Evolutionary conservation across 345 rosid species (phyloP).

Genomic region (Excoecaria agallocha): DNA sequence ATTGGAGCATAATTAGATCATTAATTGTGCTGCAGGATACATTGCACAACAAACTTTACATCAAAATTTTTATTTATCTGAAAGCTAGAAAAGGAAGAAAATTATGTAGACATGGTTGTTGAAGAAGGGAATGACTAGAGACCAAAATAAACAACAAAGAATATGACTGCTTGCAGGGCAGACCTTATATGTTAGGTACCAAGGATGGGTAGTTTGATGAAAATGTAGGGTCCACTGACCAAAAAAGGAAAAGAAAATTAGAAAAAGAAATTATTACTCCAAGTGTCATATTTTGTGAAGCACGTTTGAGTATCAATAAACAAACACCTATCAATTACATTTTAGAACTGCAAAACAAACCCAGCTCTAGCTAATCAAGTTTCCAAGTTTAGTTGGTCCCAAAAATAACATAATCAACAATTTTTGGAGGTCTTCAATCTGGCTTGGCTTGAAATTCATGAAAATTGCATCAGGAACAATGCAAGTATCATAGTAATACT

Average conservation of each 20-base stretch:
- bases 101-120: neutral
- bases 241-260: neutral
- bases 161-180: no score
- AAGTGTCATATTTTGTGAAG: neutral
- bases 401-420: neutral
- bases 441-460: neutral
- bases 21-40: no score
- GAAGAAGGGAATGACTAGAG: neutral
- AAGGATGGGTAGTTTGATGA: no score
- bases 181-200: no score
- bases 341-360: neutral
- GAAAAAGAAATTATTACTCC: neutral
- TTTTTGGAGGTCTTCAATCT: neutral
- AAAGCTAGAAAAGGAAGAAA: no score
- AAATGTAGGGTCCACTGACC: neutral
- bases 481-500: neutral
- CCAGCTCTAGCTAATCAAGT: neutral
- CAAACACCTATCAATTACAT: neutral
- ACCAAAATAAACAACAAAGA: neutral
- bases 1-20: no score
- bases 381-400: neutral
- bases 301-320: neutral
- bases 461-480: neutral
- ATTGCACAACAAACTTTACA: no score
- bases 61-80: no score